These are phyloP conservation scores for Solanum sejunctum DNA, from an alignment of 257 asterid genomes.

Conservation along the genomic window DNA sequence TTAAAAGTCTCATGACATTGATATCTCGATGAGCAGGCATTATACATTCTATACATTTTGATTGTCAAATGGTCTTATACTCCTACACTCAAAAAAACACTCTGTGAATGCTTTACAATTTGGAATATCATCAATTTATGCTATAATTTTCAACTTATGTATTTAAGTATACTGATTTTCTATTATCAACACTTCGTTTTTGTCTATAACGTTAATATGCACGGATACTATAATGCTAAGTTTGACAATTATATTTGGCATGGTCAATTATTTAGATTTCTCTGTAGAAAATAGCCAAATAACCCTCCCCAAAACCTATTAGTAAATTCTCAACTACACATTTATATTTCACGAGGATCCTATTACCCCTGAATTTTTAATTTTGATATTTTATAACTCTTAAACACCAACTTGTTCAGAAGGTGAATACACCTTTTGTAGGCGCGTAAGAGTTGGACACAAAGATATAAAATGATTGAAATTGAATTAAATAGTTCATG, in stretches of 20 bases:
- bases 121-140: background rate
- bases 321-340: too few relatives aligned
- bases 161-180: background rate
- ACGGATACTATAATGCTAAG: background rate
- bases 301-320: too few relatives aligned
- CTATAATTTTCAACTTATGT: background rate
- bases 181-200: background rate
- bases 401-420: too few relatives aligned
- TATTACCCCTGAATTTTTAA: too few relatives aligned
- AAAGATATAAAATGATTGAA: too few relatives aligned
- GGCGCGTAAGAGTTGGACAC: too few relatives aligned
- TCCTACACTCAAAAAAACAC: background rate
- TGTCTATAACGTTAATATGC: background rate
- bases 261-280: background rate
- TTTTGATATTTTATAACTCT: too few relatives aligned
- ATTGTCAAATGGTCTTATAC: too few relatives aligned
- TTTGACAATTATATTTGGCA: background rate
- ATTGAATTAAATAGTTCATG: too few relatives aligned
- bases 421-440: too few relatives aligned
- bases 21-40: background rate
- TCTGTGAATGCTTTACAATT: background rate
- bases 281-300: too few relatives aligned
- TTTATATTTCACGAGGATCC: too few relatives aligned
- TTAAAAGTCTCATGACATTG: background rate
- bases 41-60: background rate